Evolutionary conservation across 495 filamentous ascomycete species (phyloP).

Genomic region (Chaetomium fimeti): DNA sequence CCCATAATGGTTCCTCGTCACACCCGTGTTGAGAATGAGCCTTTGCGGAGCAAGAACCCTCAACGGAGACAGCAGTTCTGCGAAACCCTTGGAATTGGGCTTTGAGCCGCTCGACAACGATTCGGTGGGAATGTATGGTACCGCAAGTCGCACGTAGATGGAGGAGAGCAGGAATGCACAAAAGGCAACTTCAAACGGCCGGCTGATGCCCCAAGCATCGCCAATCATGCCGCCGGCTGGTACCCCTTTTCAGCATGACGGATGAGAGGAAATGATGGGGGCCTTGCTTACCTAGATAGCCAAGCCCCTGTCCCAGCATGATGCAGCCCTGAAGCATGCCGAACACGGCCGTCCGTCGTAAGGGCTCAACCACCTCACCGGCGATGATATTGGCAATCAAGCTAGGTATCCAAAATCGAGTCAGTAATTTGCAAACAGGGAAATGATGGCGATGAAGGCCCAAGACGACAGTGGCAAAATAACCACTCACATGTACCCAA

Average conservation of each 20-base stretch:
- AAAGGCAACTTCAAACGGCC: slow-evolving; percentile 54
- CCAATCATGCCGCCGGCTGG: slow-evolving; percentile 53
- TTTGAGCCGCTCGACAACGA: slow-evolving; percentile 37
- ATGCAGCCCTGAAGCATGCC: slow-evolving; percentile 55
- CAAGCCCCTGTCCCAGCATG: slow-evolving; percentile 56
- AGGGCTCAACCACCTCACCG: slow-evolving; percentile 49
- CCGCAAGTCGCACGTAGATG: slow-evolving; percentile 37
- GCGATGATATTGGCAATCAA: slow-evolving; percentile 56
- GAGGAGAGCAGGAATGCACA: slow-evolving; percentile 46
- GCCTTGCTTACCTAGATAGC: slow-evolving; percentile 43
- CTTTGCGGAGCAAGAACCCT: slow-evolving; percentile 51
- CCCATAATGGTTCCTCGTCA: slow-evolving; percentile 47
- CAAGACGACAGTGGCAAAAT: no score
- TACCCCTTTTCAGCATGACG: neutral
- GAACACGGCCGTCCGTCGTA: slow-evolving; percentile 52
- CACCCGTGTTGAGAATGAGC: slow-evolving; percentile 44
- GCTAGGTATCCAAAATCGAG: slow-evolving; percentile 20
- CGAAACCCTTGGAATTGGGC: slow-evolving; percentile 35
- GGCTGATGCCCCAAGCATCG: slow-evolving; percentile 49
- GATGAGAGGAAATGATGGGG: neutral
- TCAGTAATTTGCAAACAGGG: neutral
- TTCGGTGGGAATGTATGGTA: slow-evolving; percentile 45
- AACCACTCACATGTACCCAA: slow-evolving; percentile 50
- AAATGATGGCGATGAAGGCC: neutral
- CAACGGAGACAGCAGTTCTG: slow-evolving; percentile 54